Evolutionary conservation across 1,284 basidiomycete genomes (phyloP).

Genomic region (Pseudozyma flocculosa): DNA sequence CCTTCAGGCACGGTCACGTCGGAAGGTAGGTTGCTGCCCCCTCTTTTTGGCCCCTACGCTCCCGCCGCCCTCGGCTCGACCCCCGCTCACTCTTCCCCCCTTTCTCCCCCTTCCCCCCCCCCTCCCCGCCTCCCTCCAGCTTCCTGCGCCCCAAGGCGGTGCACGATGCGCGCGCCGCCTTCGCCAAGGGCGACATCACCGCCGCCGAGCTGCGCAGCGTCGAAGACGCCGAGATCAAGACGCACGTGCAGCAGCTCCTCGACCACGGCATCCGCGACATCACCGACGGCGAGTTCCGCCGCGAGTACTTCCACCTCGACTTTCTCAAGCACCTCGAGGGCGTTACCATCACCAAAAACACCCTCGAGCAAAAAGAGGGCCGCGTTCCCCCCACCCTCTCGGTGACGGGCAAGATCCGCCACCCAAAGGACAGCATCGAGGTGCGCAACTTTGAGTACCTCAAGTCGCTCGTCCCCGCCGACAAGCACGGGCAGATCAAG

Average conservation of each 20-base stretch:
- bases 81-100: too few species aligned
- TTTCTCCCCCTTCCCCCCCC: too few species aligned
- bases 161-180: constrained; percentile 61
- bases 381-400: constrained; percentile 56
- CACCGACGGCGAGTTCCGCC: constrained; percentile 66
- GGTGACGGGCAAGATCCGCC: constrained; percentile 51
- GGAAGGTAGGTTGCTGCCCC: constrained; percentile 9
- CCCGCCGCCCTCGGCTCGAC: too few species aligned
- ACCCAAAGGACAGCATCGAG: constrained; percentile 42
- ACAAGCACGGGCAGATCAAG: constrained; percentile 64
- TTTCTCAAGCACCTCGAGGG: constrained; percentile 43
- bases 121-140: background rate
- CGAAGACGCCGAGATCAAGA: constrained; percentile 65
- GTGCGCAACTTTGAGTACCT: constrained; percentile 58
- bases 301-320: constrained; percentile 44
- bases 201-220: constrained; percentile 61
- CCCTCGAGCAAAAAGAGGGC: constrained; percentile 41
- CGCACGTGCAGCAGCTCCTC: constrained; percentile 64
- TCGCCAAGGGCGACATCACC: constrained; percentile 61
- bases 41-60: too few species aligned
- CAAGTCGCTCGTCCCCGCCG: constrained; percentile 46
- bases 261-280: constrained; percentile 64
- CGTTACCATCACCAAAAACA: constrained; percentile 38
- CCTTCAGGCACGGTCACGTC: constrained; percentile 35
- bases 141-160: constrained; percentile 65